Conservation (phyloP, 345 rosid genomes). For the Capsella bursapastoris region DNA sequence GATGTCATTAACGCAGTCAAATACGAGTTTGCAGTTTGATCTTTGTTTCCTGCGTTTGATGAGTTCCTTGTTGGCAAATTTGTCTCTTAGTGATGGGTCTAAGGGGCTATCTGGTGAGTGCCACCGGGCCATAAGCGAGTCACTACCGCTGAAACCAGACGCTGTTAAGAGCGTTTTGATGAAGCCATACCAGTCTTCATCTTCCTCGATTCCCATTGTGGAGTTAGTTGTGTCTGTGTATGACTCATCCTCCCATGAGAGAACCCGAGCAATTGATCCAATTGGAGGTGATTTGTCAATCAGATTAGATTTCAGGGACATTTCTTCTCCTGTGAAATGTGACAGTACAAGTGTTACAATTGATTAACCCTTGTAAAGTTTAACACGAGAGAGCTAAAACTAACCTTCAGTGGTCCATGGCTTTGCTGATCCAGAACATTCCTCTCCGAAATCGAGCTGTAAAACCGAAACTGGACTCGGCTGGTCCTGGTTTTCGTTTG, state of each 20-base stretch:
- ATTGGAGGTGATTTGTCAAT: constrained; percentile 86
- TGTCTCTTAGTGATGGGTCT: constrained; percentile 73
- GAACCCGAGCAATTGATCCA: constrained; percentile 64
- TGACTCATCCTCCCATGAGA: constrained; percentile 62
- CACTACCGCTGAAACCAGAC: constrained; percentile 56
- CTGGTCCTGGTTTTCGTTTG: constrained; percentile 84
- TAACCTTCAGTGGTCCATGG: constrained; percentile 50
- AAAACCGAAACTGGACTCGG: constrained; percentile 94
- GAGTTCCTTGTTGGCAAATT: constrained; percentile 54
- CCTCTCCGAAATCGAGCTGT: constrained; percentile 73
- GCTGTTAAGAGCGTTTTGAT: constrained; percentile 58
- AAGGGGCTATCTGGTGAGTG: constrained; percentile 79
- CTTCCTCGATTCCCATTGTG: constrained; percentile 52
- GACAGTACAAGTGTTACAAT: constrained; percentile 23
- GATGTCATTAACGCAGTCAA: constrained; percentile 74
- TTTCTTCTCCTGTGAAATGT: constrained; percentile 53
- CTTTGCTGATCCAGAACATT: constrained; percentile 52
- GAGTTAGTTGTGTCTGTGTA: constrained; percentile 47
- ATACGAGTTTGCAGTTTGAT: constrained; percentile 67
- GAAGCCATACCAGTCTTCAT: constrained; percentile 64
- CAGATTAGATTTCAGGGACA: constrained; percentile 61
- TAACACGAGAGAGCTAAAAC: constrained; percentile 14
- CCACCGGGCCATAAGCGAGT: constrained; percentile 56
- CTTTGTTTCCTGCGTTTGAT: constrained; percentile 66
- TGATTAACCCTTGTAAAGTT: neutral